These are phyloP conservation scores for Alternaria conjuncta DNA, from an alignment of 2,329 filamentous ascomycete species.

Conservation along the genomic window DNA sequence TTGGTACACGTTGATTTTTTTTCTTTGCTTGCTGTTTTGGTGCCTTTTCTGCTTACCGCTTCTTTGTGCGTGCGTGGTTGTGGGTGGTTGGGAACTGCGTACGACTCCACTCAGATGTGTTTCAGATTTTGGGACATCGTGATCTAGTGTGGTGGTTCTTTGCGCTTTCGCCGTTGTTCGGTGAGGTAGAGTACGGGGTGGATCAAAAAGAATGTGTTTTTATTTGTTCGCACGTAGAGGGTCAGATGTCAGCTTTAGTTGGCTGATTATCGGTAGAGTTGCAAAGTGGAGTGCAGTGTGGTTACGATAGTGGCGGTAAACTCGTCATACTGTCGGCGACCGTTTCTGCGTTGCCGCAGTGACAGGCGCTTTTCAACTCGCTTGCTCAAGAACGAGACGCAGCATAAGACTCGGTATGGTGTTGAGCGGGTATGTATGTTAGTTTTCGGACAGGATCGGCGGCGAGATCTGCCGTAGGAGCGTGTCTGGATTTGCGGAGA, in stretches of 20 bases:
- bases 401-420: constrained; percentile 3
- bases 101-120: neutral
- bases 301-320: constrained; percentile 6
- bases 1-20: constrained; percentile 1
- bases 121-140: neutral
- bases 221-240: neutral
- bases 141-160: neutral
- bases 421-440: constrained; percentile 3
- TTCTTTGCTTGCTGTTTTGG: neutral
- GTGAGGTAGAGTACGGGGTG: neutral
- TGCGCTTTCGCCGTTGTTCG: neutral
- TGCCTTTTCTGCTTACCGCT: neutral
- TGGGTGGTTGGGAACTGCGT: neutral
- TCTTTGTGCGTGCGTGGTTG: neutral
- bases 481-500: constrained; percentile 36
- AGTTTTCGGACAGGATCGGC: constrained; percentile 31
- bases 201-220: neutral
- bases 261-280: neutral
- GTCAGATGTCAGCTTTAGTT: neutral
- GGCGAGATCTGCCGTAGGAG: constrained; percentile 30
- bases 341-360: constrained; percentile 11
- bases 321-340: constrained; percentile 3
- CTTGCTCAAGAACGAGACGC: constrained; percentile 1
- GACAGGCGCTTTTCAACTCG: constrained; percentile 8
- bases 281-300: neutral